Base-by-base conservation (phyloP, 2,329 filamentous ascomycete species). In the Paraphaeosphaeria sporulosa region DNA sequence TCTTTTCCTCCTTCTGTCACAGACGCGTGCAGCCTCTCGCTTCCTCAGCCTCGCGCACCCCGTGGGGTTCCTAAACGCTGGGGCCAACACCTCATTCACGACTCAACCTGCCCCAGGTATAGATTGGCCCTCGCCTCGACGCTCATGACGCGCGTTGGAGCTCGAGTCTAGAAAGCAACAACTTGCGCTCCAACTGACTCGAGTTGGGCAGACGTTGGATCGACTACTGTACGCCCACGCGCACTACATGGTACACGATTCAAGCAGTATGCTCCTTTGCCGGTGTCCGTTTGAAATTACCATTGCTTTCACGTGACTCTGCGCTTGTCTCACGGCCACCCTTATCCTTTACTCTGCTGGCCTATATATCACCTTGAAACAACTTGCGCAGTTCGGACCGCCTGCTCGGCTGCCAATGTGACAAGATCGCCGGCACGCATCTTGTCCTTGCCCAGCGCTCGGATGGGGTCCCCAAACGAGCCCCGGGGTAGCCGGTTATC, bases 401-500 rank as follows among this genome's bases (percentile, higher is more conserved):
- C 13, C 6, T 13, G 25, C 17, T 36, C 48, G 48, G 48, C n/a
- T 36, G 10, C 10, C n/a, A 51, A 36, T 12, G 13, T 12, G 27
- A 36, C 25, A 30, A 48, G 17, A 10, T 15, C 21, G 44, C 25
- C 44, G 44, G 23, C 23, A 46, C 12, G 43, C 19, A n/a, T 25
- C 19, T 8, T 51, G 32, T 13, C 25, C 10, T 23, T 51, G 48
- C 19, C n/a, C 10, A 51, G 17, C 48, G 32, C 30, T 36, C 32
- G 6, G 32, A 51, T 38, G 30, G 30, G 30, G 48, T 50, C 30
- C 9, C 19, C 13, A 17, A n/a, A 30, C n/a, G 15, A 2, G 21
- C 36, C 40, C 44, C 34, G 46, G 46, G 55, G 55, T 36, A 27
- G 15, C 42, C 55, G 55, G 55, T 23, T 57, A 57, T 50, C 46